Base-by-base conservation (phyloP, 139 green algal genomes). In the Microglena sp. region DNA sequence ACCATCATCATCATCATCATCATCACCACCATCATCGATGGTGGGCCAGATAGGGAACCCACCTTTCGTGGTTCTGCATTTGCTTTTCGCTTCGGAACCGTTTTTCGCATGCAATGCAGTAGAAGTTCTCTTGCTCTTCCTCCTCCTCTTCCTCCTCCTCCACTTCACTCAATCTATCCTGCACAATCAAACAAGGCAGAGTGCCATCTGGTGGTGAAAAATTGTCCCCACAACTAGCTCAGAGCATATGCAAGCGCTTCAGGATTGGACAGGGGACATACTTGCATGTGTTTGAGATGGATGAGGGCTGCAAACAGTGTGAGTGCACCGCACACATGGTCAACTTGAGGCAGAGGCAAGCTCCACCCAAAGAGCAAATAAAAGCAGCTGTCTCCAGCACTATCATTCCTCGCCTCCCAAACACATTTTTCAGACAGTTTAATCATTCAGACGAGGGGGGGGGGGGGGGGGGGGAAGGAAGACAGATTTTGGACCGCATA, bases 41-140 rank as follows among this genome's bases (percentile, higher is more conserved):
- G 7, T 27, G 21, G 3, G 5, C n/a, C 5, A 4, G 26, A 22
- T 15, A 26, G 28, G 11, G 50, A 58, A 2, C 70, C 8, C 53
- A 83, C 74, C 72, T 78, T 67, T 96, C 82, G 72, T 97, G 92
- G 64, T 96, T 96, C 33, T 66, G 55, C 18, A 92, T 70, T 45
- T 91, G 82, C 57, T 86, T 84, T 24, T 83, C 83, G 33, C 73
- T 91, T 67, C 86, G 88, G 75, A 97, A 97, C 15, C 69, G 66
- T 77, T 97, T 97, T 33, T 94, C 83, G 75, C 92, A 97, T 11
- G 86, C 81, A 3, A 92, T 62, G 64, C 92, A 97, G 70, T 87
- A 89, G 36, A 81, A 77, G 56, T 85, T 44, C 58, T 80, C 73
- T 57, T 60, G 60, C 44, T 74, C 61, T n/a, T 67, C 71, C 33